Evolutionary conservation across 371 early-diverging fungal species (phyloP), one percentile per base, ranked within the genome.

Genomic region (Mortierella sp.): DNA sequence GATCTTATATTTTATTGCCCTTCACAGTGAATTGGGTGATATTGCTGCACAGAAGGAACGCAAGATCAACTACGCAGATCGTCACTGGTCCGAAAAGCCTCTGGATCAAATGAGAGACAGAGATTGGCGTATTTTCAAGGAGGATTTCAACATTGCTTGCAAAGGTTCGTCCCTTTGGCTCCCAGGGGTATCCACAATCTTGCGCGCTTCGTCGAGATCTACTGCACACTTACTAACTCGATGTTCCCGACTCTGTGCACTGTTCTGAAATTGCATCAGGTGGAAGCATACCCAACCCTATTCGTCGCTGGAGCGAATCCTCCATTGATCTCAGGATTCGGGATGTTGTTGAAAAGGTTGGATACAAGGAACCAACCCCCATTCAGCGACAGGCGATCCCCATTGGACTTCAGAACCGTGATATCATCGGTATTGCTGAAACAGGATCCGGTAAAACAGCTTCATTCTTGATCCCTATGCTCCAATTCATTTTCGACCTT

Each of bases 361-460:
- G 97, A 19, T 98, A 95, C 79, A 90, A 88, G 28, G 94, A 93
- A 44, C 99, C 99, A 6, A 96, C 99, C 14, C 98, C 99, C 10
- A 99, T 99, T 74, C 99, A 99, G 82, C 82, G 96, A 62, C 98
- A 97, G 83, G 94, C 98, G 2, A 95, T 99, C 44, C 99, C 99
- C 10, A 91, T 97, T 46, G 94, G 95, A 28, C 81, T 98, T 41
- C 88, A 91, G 72, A 92, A 93, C 63, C 88, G 98, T 54, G 98
- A 98, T 79, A 86, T 99, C 40, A 96, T 99, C 58, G 99, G 98
- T 47, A 94, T 99, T 62, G 99, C 99, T 21, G 93, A 98, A 79
- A 99, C 99, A 9, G 99, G 99, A 63, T 90, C 90, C 47, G 99
- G 99, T 73, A 99, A 99, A 84, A 99, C 99, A 0, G 96, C 96